phyloP scores from a whole-genome alignment of 805 yeast genomes.

The Danielia reshetovae region DNA sequence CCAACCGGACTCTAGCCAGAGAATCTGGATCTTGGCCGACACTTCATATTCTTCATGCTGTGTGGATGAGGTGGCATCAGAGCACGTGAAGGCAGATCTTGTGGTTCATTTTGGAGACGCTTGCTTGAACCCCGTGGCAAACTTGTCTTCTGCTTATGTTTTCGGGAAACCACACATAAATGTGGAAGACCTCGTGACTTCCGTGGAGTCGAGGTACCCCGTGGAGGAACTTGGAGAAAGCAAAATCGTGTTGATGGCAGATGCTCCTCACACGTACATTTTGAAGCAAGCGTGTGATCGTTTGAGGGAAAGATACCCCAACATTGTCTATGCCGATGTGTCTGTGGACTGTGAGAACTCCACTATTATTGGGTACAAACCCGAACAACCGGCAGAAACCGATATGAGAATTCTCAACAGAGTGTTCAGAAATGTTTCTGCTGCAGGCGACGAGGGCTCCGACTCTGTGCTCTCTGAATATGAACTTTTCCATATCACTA shows the following conservation, averaged over 20 bases:
- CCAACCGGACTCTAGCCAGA: slow-evolving; percentile 17
- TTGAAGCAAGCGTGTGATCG: slow-evolving; percentile 35
- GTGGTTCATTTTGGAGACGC: slow-evolving; percentile 95
- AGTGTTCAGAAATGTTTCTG: slow-evolving; percentile 11
- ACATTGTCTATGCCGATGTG: slow-evolving; percentile 33
- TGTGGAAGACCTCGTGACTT: slow-evolving; percentile 27
- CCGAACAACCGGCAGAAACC: slow-evolving; percentile 7
- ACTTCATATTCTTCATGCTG: slow-evolving; percentile 96
- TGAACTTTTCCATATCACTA: slow-evolving; percentile 63
- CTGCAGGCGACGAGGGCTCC: slow-evolving; percentile 17
- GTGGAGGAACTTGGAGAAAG: slow-evolving; percentile 24
- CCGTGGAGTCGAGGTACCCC: slow-evolving; percentile 41
- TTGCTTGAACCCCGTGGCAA: slow-evolving; percentile 75
- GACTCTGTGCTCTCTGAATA: slow-evolving; percentile 40
- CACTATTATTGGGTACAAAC: slow-evolving; percentile 40
- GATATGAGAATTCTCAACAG: slow-evolving; percentile 16
- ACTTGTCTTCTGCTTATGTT: slow-evolving; percentile 72
- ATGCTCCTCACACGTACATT: slow-evolving; percentile 58
- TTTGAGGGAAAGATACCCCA: slow-evolving; percentile 28
- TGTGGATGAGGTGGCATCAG: slow-evolving; percentile 95
- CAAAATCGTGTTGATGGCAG: slow-evolving; percentile 66
- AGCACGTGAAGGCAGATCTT: slow-evolving; percentile 80
- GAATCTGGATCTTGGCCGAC: slow-evolving; percentile 85
- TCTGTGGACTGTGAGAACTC: slow-evolving; percentile 26
- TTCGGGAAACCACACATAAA: slow-evolving; percentile 68